Base-by-base conservation (phyloP, 176 grass and related monocot genomes). In the Oryza meyeriana region DNA sequence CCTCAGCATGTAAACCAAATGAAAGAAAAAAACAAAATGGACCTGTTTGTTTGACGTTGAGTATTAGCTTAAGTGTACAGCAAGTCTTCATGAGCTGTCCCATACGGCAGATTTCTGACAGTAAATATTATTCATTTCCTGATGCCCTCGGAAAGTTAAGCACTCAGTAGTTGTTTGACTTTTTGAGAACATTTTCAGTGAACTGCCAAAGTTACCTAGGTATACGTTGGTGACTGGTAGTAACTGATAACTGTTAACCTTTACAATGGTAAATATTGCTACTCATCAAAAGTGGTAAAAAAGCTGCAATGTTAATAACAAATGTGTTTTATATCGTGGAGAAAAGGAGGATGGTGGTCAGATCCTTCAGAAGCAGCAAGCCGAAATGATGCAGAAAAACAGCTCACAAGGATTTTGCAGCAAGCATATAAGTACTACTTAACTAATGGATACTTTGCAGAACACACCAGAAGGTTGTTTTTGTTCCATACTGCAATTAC, bases 201-300 rank as follows among this genome's bases (percentile, higher is more conserved):
- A 64, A 63, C 63, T 8, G 28, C 4, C 16, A 74, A 77, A 58
- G 74, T 72, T 72, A 64, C 48, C 26, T 39, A 57, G 28, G 25
- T 76, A 69, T 52, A 84, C 28, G 38, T 14, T 64, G 47, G n/a
- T 27, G 57, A 22, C 66, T 22, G 10, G 20, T 42, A 59, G 55
- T 42, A 77, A 77, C 64, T 47, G 62, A 28, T 5, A 24, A 52
- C 81, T 71, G 77, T 71, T 64, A 22, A 76, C 52, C 40, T 33
- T 62, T 89, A 52, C 12, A 85, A 47, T 2, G 61, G 18, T 66
- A 86, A 74, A 83, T 40, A 22, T 20, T 75, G 69, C 36, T 74
- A 71, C 12, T 71, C 14, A 30, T 58, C 11, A 65, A 69, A 40
- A 84, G 25, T 11, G 34, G 57, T 33, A 33, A 12, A 77, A 71